phyloP scores from a whole-genome alignment of 805 yeast genomes.

The Candida yuanshanica region DNA sequence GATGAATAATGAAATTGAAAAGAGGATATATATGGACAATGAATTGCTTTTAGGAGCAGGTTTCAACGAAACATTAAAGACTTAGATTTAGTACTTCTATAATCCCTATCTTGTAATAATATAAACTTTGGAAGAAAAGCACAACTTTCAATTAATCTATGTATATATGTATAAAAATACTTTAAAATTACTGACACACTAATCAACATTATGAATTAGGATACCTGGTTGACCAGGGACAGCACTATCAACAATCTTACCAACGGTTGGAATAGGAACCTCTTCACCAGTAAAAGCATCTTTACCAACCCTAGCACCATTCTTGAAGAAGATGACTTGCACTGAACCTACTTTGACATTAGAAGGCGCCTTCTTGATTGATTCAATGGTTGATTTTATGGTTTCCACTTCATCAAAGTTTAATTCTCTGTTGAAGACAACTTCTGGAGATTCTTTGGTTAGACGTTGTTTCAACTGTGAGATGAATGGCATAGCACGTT shows the following conservation, averaged over 20 bases:
- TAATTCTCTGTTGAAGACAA: slow-evolving; percentile 86
- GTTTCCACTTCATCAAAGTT: slow-evolving; percentile 72
- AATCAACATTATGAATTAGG: slow-evolving; percentile 52
- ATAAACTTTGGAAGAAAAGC: too few species aligned
- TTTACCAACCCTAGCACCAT: slow-evolving; percentile 57
- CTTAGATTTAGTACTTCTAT: too few species aligned
- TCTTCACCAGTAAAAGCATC: slow-evolving; percentile 65
- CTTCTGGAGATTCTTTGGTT: slow-evolving; percentile 58
- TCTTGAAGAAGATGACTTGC: slow-evolving; percentile 55
- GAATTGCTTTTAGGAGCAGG: not conserved
- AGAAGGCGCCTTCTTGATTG: slow-evolving; percentile 61
- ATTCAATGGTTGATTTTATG: slow-evolving; percentile 48
- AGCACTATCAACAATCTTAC: slow-evolving; percentile 74
- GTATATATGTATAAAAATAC: too few species aligned
- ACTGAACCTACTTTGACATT: slow-evolving; percentile 49
- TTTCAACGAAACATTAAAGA: too few species aligned
- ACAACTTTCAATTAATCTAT: too few species aligned
- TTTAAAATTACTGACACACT: too few species aligned
- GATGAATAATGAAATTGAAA: slow-evolving; percentile 15
- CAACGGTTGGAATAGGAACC: slow-evolving; percentile 52
- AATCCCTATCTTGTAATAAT: too few species aligned
- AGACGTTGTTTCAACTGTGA: slow-evolving; percentile 80
- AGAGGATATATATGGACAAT: not conserved
- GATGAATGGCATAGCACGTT: slow-evolving; percentile 97
- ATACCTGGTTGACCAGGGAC: slow-evolving; percentile 95